Conservation (phyloP, 2,329 filamentous ascomycete species). For the Cercospora beticola region DNA sequence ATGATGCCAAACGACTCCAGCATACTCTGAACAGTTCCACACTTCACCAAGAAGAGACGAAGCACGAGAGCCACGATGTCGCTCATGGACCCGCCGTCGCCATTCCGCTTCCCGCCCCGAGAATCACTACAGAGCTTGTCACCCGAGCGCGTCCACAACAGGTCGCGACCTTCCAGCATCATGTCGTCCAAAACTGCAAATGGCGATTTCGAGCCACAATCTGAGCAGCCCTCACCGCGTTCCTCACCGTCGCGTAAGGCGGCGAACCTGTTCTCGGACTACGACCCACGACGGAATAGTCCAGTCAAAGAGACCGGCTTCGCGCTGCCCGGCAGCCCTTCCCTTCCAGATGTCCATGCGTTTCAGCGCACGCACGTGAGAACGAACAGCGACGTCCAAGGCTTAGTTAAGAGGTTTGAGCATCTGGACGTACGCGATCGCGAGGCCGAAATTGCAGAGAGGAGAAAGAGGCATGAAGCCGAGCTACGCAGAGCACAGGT, state of each 20-base stretch:
- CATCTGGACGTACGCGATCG: slow-evolving; percentile 57
- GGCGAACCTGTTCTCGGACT: slow-evolving; percentile 36
- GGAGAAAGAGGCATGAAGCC: slow-evolving; percentile 45
- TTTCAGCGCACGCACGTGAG: slow-evolving; percentile 43
- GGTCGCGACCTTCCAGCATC: slow-evolving; percentile 39
- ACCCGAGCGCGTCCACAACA: slow-evolving; percentile 61
- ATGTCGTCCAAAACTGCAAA: slow-evolving; percentile 24
- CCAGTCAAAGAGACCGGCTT: slow-evolving; percentile 20
- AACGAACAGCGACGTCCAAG: slow-evolving; percentile 60
- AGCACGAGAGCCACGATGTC: slow-evolving; percentile 5
- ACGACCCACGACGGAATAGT: slow-evolving; percentile 25
- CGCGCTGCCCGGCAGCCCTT: slow-evolving; percentile 31
- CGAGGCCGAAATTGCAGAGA: slow-evolving; percentile 42
- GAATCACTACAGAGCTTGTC: slow-evolving; percentile 58
- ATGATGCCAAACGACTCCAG: background rate
- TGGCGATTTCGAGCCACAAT: slow-evolving; percentile 7
- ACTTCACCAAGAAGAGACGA: background rate
- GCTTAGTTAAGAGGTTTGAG: slow-evolving; percentile 69
- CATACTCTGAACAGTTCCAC: background rate
- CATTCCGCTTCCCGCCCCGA: slow-evolving; percentile 55
- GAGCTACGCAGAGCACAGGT: slow-evolving; percentile 47
- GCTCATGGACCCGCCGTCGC: slow-evolving; percentile 21
- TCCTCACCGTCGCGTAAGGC: slow-evolving; percentile 38
- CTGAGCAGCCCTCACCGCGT: slow-evolving; percentile 29
- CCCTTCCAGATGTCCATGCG: slow-evolving; percentile 34